Base-by-base conservation (phyloP, 2,329 filamentous ascomycete genomes). In the Sclerotinia minor region DNA sequence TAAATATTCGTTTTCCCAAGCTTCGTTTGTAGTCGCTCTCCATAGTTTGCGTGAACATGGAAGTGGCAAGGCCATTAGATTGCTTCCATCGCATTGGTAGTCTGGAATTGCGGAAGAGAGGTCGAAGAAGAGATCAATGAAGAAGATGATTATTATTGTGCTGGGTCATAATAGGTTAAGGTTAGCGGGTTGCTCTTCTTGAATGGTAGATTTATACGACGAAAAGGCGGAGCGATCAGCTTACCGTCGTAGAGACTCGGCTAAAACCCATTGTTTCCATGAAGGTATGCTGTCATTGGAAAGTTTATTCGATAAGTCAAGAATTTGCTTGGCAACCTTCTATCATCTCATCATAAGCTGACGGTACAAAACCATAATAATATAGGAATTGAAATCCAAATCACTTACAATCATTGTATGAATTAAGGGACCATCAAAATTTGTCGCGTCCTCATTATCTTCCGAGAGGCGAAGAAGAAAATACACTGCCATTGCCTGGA, bases 401-500 rank as follows among this genome's bases (percentile, higher is more conserved):
- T 24, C 44, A 66, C 66, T 24, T 66, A 71, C 71, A 5, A 70
- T 50, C 69, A 72, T 70, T 1, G 71, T 71, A 17, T 55, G 5
- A 26, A 73, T 70, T 35, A 72, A 35, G 24, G 49, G 63, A 17
- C 70, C 41, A 55, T 72, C 72, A 53, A 70, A 72, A 58, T 67
- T 53, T 2, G 67, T 70, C 4, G 63, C 71, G 8, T 67, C 64
- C 15, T 69, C 63, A 50, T 70, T 63, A 15, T 67, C 53, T 64
- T 73, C 72, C 8, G 67, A 69, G 5, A 72, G 21, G 6, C 69
- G 65, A 17, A 73, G 58, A 26, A 73, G 63, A 19, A 71, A 58
- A 52, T 73, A 73, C 0, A 73, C 38, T 0, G 67, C 61, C 4
- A 72, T 69, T 17, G 71, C 69, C 53, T 73, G 72, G 24, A 72